Evolutionary conservation across 129 eudicot species (phyloP), one percentile per base, ranked within the genome.

Genomic region (Helichrysum umbraculigerum): DNA sequence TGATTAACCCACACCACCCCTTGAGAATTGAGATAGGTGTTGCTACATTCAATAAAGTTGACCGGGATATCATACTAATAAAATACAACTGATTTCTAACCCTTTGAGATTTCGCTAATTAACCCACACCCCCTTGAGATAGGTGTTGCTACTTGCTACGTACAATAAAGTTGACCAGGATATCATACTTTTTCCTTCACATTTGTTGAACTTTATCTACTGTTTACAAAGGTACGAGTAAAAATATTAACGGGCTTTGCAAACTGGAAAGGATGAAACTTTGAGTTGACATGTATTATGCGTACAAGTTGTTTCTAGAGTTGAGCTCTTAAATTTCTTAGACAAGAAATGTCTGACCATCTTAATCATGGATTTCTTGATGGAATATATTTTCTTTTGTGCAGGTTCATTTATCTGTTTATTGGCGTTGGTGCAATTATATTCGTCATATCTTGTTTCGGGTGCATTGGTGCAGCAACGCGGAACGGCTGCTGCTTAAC

Each of bases 321-420:
- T 65, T 65, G 42, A 28, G 21, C 32, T 11, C 44, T 33, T 65
- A 12, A 7, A 7, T 67, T 4, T 67, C 16, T 67, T 37, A 4
- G 69, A 65, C 41, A n/a, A 19, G 32, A 7, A 11, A 67, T 39
- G 2, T 33, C 10, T n/a, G 1, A 20, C 20, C 9, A 25, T 39
- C 17, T 59, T 67, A 39, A 37, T 20, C 28, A 71, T 22, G 17
- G n/a, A 65, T 34, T 12, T 33, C 25, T 33, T 64, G 5, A 65
- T 12, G 28, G 44, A 4, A 16, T 6, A 12, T 2, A 17, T 25
- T 9, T 4, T 33, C 41, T 65, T 62, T 0, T 34, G 17, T 82
- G 90, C 97, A 93, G 98, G 98, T 93, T 93, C 79, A 87, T 93
- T 33, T 90, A 85, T 85, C 81, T 87, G 33, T 88, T 93, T 77